Evolutionary conservation across 331 rosid genomes (phyloP).

Genomic region (Malus hybrid): DNA sequence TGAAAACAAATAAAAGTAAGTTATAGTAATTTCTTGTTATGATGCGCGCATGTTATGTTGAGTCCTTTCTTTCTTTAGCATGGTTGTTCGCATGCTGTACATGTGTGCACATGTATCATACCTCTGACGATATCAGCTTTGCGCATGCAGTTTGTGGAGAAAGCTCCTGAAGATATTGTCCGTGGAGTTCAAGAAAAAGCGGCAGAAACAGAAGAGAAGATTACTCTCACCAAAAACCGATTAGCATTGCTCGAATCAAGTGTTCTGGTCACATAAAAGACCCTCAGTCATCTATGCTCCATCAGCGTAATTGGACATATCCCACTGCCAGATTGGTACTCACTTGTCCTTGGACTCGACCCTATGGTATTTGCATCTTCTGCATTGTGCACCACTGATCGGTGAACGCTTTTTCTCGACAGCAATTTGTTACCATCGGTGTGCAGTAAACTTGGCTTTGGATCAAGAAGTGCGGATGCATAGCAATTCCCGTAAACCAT

Average conservation of each 20-base stretch:
- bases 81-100: not conserved
- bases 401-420: not conserved
- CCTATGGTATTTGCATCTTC: not conserved
- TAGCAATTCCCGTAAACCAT: not conserved
- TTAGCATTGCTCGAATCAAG: slow-evolving; percentile 55
- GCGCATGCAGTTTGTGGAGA: slow-evolving; percentile 67
- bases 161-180: slow-evolving; percentile 79
- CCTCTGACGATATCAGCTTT: slow-evolving; percentile 12
- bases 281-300: not conserved
- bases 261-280: slow-evolving; percentile 27
- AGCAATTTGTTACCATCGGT: not conserved
- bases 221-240: slow-evolving; percentile 67
- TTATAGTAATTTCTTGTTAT: not conserved
- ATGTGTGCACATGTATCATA: not conserved
- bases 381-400: not conserved
- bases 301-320: not conserved
- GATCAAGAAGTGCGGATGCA: not conserved
- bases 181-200: slow-evolving; percentile 74
- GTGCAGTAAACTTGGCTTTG: not conserved
- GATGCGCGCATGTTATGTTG: not conserved
- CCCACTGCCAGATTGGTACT: not conserved
- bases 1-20: not conserved
- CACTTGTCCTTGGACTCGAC: not conserved
- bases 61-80: not conserved
- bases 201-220: slow-evolving; percentile 81